Evolutionary conservation across 139 green algal genomes (phyloP), one percentile per base, ranked within the genome.

Genomic region (Coelastrella sp.): DNA sequence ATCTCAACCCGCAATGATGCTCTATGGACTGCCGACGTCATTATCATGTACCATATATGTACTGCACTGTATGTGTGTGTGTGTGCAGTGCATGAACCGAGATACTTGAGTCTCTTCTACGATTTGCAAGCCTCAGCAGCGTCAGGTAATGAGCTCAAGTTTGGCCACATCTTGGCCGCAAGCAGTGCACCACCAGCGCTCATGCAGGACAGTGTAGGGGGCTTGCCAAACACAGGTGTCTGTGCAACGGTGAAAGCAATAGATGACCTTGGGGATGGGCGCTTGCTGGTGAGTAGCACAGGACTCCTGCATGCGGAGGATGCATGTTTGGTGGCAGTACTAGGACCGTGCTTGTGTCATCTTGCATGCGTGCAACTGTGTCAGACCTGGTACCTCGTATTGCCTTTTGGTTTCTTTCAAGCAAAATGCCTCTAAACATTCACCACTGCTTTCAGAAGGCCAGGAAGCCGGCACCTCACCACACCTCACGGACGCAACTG

Each of bases 101-200:
- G 60, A n/a, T 91, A 85, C 63, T 59, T 91, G 11, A 58, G 72
- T 12, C 66, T 93, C 20, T 93, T 93, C 82, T 24, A 73, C 4
- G 87, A 93, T 49, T 66, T 91, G 24, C 84, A 89, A 56, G 82
- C 84, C 12, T 24, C 68, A 9, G 24, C 84, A 25, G 11, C 84
- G 24, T 17, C 70, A 72, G 70, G 68, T 22, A 7, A 57, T n/a
- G 49, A 81, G 84, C 7, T 24, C 20, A 22, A 57, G 68, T 93
- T 93, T 35, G 91, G 91, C 17, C 91, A 93, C 82, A 82, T 93
- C 20, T 66, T 93, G 1, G 59, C 74, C 35, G 80, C 87, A 0
- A 22, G 11, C 63, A 75, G 66, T 5, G 91, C 91, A 19, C 91
- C 91, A 6, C 82, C 91, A 15, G 82, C 82, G 0, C 68, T 91